Evolutionary conservation across 2,329 filamentous ascomycete species (phyloP), one percentile per base, ranked within the genome.

Genomic region (Nectriaceae sp.): DNA sequence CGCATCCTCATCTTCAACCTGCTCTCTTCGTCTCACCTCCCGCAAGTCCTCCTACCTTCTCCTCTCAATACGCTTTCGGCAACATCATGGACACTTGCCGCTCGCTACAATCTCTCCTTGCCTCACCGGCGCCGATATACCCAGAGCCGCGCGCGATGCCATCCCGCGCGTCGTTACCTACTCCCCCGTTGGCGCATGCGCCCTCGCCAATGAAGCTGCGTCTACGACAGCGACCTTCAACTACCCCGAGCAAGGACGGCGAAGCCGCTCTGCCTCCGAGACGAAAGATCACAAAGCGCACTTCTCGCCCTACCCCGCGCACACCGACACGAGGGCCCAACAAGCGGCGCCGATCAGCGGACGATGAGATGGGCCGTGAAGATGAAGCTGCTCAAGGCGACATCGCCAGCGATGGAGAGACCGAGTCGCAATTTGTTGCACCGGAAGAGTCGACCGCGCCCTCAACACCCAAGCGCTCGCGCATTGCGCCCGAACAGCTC

Each of bases 61-160:
- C 73, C 33, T 65, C 75, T 19, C 70, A 75, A 51, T 69, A 68
- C 43, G 69, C 77, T 18, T 69, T 83, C 56, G 73, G 72, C 62
- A 79, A 78, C 67, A 75, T 85, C 61, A 77, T 82, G 66, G 75
- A 71, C 51, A 79, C 81, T 40, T 85, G 82, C 64, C 81, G 80
- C 65, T 80, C 78, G 4, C 75, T 85, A 1, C 83, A 86, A 61
- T 78, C 77, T 3, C 79, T 85, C 60, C 74, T 85, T 50, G 68
- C 75, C 21, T 48, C 47, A 21, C 57, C 71, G 4, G 70, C 76
- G 13, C 59, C 57, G 18, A 57, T 50, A 53, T 54, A 65, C 24
- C 66, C 74, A 15, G 71, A 75, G 38, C 73, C 74, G 22, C 53
- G 43, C n/a, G 52, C 51, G 15, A 44, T 51, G 44, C 59, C 53